A percentile compares a stretch with the other conserved stretches of the same genome.
Evolutionary conservation across 2,329 filamentous ascomycete species (phyloP).

Genomic region (Epichloe gansuensis): DNA sequence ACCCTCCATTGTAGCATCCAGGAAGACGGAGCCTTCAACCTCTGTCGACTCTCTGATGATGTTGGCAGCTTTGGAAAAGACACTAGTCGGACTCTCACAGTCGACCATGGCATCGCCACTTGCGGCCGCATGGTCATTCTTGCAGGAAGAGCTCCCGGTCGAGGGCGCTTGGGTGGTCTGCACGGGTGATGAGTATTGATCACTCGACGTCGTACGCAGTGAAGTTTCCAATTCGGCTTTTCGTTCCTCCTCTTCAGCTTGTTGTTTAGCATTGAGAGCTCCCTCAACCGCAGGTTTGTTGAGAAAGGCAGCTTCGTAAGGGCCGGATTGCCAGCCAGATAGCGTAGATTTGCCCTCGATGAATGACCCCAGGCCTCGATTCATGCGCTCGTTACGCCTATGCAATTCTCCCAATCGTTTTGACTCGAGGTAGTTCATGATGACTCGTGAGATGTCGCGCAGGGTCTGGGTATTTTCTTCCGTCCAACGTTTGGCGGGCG

Average conservation of each 20-base stretch:
- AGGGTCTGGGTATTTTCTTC: slow-evolving; percentile 15
- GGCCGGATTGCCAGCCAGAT: slow-evolving; percentile 12
- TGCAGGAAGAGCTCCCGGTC: not conserved
- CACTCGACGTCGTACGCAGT: too few species aligned
- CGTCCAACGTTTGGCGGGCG: slow-evolving; percentile 10
- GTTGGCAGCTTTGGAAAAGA: slow-evolving; percentile 31
- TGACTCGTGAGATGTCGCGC: slow-evolving; percentile 15
- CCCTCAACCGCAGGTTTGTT: slow-evolving; percentile 7
- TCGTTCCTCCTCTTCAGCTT: not conserved
- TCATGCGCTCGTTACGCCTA: slow-evolving; percentile 23
- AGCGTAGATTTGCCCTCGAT: slow-evolving; percentile 21
- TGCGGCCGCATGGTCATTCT: not conserved
- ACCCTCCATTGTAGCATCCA: slow-evolving; percentile 11
- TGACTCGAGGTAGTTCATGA: slow-evolving; percentile 24
- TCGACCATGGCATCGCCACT: not conserved
- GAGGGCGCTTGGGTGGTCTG: not conserved
- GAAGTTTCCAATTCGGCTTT: not conserved
- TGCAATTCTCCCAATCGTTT: slow-evolving; percentile 15
- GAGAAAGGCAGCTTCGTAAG: slow-evolving; percentile 2
- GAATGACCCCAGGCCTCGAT: slow-evolving; percentile 22
- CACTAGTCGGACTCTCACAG: not conserved
- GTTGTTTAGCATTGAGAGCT: slow-evolving; percentile 7
- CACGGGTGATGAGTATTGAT: not conserved
- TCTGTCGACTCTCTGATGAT: slow-evolving; percentile 29
- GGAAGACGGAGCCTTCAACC: slow-evolving; percentile 23